A percentile compares a stretch with the other conserved stretches of the same genome.
Conservation (phyloP, 257 asterid genomes). For the Nicotiana benthamiana region DNA sequence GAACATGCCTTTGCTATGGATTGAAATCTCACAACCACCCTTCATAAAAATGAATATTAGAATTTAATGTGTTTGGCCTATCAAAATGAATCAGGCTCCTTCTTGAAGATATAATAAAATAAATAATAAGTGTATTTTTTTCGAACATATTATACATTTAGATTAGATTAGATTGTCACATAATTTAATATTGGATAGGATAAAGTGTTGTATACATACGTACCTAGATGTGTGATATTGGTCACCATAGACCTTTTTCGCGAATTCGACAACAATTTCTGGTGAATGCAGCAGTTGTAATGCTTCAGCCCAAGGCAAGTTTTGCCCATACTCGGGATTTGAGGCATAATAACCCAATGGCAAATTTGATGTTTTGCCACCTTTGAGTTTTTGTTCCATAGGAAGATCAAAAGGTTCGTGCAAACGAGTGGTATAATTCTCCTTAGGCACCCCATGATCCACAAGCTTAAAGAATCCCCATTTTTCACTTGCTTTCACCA, state of each 20-base stretch:
- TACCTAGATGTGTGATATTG: constrained; percentile 15
- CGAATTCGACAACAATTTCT: constrained; percentile 9
- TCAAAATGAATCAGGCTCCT: neutral
- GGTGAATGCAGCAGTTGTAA: constrained; percentile 22
- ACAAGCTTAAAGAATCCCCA: constrained; percentile 25
- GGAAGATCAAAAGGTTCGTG: constrained; percentile 16
- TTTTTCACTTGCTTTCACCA: constrained; percentile 22
- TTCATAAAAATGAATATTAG: neutral
- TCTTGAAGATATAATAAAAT: neutral
- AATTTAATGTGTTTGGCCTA: neutral
- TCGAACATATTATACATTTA: neutral
- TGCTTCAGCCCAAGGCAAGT: constrained; percentile 27
- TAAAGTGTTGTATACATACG: neutral
- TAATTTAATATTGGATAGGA: neutral
- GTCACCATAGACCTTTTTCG: constrained; percentile 11
- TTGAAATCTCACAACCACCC: neutral
- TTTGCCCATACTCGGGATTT: constrained; percentile 10
- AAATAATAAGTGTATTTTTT: neutral
- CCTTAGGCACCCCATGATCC: constrained; percentile 17
- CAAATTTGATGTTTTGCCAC: constrained; percentile 8
- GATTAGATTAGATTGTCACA: neutral
- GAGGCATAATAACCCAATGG: constrained; percentile 20
- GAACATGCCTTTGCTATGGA: too few species aligned
- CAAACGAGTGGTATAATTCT: neutral
- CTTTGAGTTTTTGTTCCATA: constrained; percentile 21